These are phyloP conservation scores for Populus alba DNA, from an alignment of 345 rosid genomes.

Conservation along the genomic window DNA sequence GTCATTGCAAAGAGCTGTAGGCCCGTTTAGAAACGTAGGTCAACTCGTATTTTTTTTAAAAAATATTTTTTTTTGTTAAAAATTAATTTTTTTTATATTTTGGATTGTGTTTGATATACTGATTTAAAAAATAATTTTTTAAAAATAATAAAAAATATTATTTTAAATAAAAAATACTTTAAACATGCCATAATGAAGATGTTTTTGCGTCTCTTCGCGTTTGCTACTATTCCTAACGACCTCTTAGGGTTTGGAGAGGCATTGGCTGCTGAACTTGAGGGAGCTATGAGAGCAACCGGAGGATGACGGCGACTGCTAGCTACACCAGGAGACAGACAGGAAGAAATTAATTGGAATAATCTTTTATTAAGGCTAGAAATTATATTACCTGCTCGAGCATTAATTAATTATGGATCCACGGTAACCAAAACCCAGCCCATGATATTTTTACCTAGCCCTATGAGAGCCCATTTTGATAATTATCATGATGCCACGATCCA, in stretches of 20 bases:
- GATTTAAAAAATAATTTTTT: too few species aligned
- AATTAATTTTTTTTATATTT: too few species aligned
- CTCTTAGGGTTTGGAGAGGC: slow-evolving; percentile 9
- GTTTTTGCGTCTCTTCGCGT: slow-evolving; percentile 55
- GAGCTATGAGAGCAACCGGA: slow-evolving; percentile 1
- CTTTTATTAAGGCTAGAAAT: background rate
- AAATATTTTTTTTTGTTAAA: too few species aligned
- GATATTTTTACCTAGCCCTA: background rate
- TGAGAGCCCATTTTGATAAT: background rate
- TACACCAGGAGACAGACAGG: background rate
- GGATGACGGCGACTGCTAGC: background rate
- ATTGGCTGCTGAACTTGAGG: slow-evolving; percentile 6
- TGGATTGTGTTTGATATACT: too few species aligned
- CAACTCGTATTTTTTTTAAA: too few species aligned
- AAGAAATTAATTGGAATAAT: background rate
- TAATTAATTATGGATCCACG: background rate
- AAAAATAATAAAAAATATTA: too few species aligned
- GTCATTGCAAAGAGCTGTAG: slow-evolving; percentile 71
- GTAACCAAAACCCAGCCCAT: background rate
- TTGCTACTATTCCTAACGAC: slow-evolving; percentile 44
- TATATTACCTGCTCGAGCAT: background rate
- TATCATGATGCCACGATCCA: background rate
- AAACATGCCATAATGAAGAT: slow-evolving; percentile 29
- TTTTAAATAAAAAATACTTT: too few species aligned
- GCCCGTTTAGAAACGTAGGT: too few species aligned